A percentile compares a stretch with the other conserved stretches of the same genome.
phyloP scores from a whole-genome alignment of 495 filamentous ascomycete species.

The Xylaria curta region DNA sequence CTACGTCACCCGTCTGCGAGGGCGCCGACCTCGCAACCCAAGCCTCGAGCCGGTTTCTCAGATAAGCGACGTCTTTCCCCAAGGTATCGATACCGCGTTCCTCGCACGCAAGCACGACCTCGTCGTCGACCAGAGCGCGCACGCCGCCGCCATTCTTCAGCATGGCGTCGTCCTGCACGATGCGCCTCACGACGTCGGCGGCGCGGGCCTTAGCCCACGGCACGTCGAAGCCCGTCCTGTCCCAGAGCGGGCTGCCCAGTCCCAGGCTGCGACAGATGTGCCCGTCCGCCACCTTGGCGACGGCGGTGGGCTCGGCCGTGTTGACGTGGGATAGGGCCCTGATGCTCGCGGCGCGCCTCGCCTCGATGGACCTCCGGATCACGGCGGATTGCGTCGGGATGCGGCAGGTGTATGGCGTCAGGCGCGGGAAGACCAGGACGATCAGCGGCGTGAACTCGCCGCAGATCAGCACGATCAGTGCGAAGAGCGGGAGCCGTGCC shows the following conservation, averaged over 20 bases:
- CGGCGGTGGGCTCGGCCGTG: background rate
- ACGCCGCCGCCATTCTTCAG: conserved; percentile 46
- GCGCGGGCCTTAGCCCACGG: conserved; percentile 30
- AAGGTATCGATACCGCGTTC: conserved; percentile 50
- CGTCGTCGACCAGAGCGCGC: conserved; percentile 43
- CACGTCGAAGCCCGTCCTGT: conserved; percentile 34
- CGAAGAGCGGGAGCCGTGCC: conserved; percentile 76
- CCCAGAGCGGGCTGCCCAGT: conserved; percentile 42
- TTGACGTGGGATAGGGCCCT: conserved; percentile 31
- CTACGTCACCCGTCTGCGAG: conserved; percentile 15
- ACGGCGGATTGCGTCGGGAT: conserved; percentile 73
- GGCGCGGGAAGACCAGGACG: conserved; percentile 65
- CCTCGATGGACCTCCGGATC: conserved; percentile 58
- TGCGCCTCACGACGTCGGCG: conserved; percentile 36
- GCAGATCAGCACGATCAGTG: conserved; percentile 71
- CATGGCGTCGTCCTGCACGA: conserved; percentile 44
- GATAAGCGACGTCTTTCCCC: conserved; percentile 31
- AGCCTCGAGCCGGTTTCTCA: conserved; percentile 37
- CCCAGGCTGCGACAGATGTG: conserved; percentile 42
- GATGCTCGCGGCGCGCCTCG: conserved; percentile 52
- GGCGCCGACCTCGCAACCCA: conserved; percentile 46
- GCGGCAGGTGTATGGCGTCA: conserved; percentile 81
- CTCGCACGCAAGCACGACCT: conserved; percentile 50
- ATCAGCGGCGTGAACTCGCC: conserved; percentile 86
- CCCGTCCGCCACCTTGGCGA: conserved; percentile 48